Base-by-base conservation (phyloP, 2,329 filamentous ascomycete genomes). In the Nothophaeocryptopus gaeumannii region DNA sequence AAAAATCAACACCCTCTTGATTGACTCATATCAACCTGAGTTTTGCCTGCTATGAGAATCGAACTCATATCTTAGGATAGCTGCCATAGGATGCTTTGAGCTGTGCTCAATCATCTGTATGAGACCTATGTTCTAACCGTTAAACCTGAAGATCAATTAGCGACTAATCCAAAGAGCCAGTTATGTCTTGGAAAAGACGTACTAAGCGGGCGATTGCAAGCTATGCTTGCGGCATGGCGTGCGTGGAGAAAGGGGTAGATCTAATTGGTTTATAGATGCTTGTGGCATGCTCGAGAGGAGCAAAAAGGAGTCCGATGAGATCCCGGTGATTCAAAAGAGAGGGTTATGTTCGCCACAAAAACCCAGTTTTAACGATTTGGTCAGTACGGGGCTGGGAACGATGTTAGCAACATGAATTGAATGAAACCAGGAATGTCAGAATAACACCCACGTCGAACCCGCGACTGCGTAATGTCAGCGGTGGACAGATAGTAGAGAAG, bases 101-200 rank as follows among this genome's bases (percentile, higher is more conserved):
- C 35, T 33, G 35, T 35, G 20, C 20, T 26, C 20, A 26, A 35
- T n/a, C 33, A 32, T n/a, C 14, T 8, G 13, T 44, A 44, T 44
- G 41, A 44, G 41, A 44, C 41, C 41, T 44, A 44, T 44, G 41
- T 44, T 34, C 41, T 44, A 34, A 44, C 41, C 41, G 29, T 44
- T 44, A 44, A 26, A 26, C 20, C 20, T 26, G 20, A 26, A 26
- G 20, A 26, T 26, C 20, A 26, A 26, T 26, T 26, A 26, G 20
- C 20, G 7, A 26, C 20, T 26, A 7, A 26, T 26, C 20, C 20
- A 26, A 26, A 26, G 20, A 26, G 20, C 20, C 20, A 26, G 7
- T 4, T 7, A 26, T 26, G 20, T 26, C 20, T 26, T 3, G 20
- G 20, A 26, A 26, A 26, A 26, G 20, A 26, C 20, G 20, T 44